Evolutionary conservation across 2,329 filamentous ascomycete species (phyloP).

Genomic region (Colletotrichum aenigma): DNA sequence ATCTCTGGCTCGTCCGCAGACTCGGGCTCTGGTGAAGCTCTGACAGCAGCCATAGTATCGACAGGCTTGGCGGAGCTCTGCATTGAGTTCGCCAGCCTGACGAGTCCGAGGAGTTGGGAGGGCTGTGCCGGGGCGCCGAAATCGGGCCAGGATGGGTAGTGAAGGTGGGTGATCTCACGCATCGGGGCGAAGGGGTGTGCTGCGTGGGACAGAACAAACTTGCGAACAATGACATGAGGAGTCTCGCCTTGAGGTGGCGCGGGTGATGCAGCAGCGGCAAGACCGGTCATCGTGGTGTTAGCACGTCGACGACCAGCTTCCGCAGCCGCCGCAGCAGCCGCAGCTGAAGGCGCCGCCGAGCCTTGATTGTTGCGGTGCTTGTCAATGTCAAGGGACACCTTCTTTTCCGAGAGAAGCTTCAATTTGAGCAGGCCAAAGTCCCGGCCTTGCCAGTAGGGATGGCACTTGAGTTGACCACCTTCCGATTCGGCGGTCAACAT

Average conservation of each 20-base stretch:
- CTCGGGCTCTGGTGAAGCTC: constrained; percentile 28
- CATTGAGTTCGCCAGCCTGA: constrained; percentile 86
- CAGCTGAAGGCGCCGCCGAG: constrained; percentile 18
- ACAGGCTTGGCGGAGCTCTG: constrained; percentile 60
- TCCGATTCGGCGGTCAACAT: constrained; percentile 96
- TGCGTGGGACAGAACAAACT: constrained; percentile 82
- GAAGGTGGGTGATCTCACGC: constrained; percentile 91
- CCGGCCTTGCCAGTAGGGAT: constrained; percentile 86
- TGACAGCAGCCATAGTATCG: constrained; percentile 43
- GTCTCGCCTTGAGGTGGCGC: constrained; percentile 51
- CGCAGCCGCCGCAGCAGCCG: not conserved
- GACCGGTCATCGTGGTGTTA: constrained; percentile 34
- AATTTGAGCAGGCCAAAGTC: constrained; percentile 81
- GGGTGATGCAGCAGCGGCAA: constrained; percentile 26
- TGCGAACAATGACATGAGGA: constrained; percentile 82
- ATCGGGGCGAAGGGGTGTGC: constrained; percentile 82
- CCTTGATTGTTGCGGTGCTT: constrained; percentile 42
- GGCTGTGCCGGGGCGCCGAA: constrained; percentile 93
- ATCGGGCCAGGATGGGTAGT: constrained; percentile 97
- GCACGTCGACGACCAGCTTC: constrained; percentile 30
- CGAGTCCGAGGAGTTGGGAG: constrained; percentile 81
- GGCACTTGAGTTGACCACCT: constrained; percentile 91
- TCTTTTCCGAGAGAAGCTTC: constrained; percentile 80
- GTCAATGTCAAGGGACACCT: constrained; percentile 76
- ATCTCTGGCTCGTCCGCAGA: constrained; percentile 64